A percentile compares a stretch with the other conserved stretches of the same genome.
These are phyloP conservation scores for Paratinospora sagittata DNA, from an alignment of 164 flowering plant species.

Conservation along the genomic window DNA sequence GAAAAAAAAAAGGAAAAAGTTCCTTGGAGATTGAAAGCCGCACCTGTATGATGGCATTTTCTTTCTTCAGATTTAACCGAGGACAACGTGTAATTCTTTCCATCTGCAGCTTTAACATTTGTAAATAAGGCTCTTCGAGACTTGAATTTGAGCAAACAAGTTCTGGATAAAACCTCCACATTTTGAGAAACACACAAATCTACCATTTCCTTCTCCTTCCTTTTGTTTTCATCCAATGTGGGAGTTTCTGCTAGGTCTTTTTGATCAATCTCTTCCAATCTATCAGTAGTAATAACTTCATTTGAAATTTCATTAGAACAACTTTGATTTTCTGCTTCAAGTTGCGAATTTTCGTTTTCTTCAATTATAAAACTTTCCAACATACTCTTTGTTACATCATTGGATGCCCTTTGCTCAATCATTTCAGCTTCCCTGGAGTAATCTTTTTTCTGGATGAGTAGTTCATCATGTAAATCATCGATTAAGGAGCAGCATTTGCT, in stretches of 20 bases:
- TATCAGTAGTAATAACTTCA: background rate
- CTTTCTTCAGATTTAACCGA: slow-evolving; percentile 11
- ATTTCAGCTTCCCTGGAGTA: background rate
- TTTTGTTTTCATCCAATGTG: slow-evolving; percentile 8
- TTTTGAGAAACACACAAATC: slow-evolving; percentile 13
- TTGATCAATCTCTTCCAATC: slow-evolving; percentile 3
- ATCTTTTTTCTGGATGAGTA: background rate
- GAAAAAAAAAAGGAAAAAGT: background rate
- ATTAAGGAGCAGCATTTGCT: slow-evolving; percentile 5
- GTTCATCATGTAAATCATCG: background rate
- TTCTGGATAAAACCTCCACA: slow-evolving; percentile 12
- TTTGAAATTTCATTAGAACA: background rate
- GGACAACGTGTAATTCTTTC: slow-evolving; percentile 4
- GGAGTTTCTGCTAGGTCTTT: slow-evolving; percentile 6
- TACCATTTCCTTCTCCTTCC: slow-evolving; percentile 13
- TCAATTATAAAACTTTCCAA: slow-evolving; percentile 3
- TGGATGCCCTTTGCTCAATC: background rate
- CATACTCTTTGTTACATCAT: slow-evolving; percentile 1
- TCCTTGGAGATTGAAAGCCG: slow-evolving; percentile 2
- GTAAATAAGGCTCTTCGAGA: slow-evolving; percentile 27
- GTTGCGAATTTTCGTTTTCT: slow-evolving; percentile 5
- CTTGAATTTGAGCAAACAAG: slow-evolving; percentile 11
- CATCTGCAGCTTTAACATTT: slow-evolving; percentile 8
- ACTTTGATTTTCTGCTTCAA: slow-evolving; percentile 8
- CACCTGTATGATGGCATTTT: slow-evolving; percentile 23